These are phyloP conservation scores for Rhynchospora breviuscula DNA, from an alignment of 176 grass and related monocot species.

Conservation along the genomic window DNA sequence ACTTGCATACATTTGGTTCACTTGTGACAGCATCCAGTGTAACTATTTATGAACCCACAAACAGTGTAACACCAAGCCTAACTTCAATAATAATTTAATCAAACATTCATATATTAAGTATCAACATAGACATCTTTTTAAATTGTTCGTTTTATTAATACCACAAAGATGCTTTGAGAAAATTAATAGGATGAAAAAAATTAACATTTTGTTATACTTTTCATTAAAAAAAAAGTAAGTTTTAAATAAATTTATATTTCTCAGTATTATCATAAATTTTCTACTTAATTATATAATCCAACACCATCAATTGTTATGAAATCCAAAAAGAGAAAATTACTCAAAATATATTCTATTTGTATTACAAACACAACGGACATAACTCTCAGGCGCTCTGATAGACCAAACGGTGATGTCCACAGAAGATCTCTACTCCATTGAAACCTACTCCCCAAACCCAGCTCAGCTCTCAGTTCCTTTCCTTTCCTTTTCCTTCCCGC, in stretches of 20 bases:
- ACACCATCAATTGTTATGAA: background rate
- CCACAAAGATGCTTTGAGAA: background rate
- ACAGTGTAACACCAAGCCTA: background rate
- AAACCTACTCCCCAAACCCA: slow-evolving; percentile 5
- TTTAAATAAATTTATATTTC: too few relatives aligned
- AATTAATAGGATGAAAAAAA: background rate
- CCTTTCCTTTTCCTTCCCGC: slow-evolving; percentile 22
- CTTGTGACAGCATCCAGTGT: background rate
- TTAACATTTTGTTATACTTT: background rate
- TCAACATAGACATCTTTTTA: background rate
- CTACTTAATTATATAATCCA: background rate
- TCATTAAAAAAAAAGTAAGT: too few relatives aligned
- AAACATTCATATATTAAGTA: background rate
- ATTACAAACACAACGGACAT: too few relatives aligned
- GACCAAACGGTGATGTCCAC: background rate
- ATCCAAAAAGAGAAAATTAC: background rate
- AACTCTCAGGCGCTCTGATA: background rate
- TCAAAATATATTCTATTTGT: too few relatives aligned
- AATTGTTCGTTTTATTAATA: background rate
- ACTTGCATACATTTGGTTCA: background rate
- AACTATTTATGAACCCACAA: background rate
- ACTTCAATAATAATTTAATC: background rate
- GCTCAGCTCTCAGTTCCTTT: slow-evolving; percentile 5
- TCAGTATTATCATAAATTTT: too few relatives aligned
- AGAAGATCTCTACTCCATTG: background rate